Evolutionary conservation across 1,139 yeast genomes (phyloP).

Genomic region (Candida pseudoviswanathii): DNA sequence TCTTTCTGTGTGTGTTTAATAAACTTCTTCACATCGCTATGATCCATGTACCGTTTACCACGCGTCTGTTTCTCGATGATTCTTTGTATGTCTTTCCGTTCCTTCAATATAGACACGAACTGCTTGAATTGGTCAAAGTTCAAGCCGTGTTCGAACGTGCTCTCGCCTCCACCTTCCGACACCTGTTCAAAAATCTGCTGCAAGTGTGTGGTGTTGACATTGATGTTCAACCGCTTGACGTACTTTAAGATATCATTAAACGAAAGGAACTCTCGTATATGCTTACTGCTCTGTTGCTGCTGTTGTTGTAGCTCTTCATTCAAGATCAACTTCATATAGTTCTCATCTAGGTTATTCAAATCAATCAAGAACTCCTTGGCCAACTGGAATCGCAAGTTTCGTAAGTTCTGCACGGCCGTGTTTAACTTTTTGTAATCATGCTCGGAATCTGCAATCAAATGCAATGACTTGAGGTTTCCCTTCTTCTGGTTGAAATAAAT

Average conservation of each 20-base stretch:
- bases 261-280: conserved; percentile 42
- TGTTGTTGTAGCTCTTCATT: conserved; percentile 17
- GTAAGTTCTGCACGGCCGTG: conserved; percentile 57
- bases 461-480: conserved; percentile 59
- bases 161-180: conserved; percentile 4
- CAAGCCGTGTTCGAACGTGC: conserved; percentile 28
- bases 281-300: conserved; percentile 19
- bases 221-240: conserved; percentile 69
- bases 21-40: conserved; percentile 48
- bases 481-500: conserved; percentile 65
- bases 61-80: conserved; percentile 34
- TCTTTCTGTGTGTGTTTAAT: conserved; percentile 56
- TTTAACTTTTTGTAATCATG: conserved; percentile 61
- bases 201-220: conserved; percentile 40
- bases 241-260: conserved; percentile 70
- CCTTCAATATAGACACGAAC: conserved; percentile 58
- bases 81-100: conserved; percentile 32
- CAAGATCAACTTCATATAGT: conserved; percentile 25
- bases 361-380: conserved; percentile 36
- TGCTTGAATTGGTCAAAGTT: conserved; percentile 71
- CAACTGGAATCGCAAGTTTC: conserved; percentile 36
- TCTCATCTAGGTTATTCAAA: conserved; percentile 29
- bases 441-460: conserved; percentile 69
- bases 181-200: conserved; percentile 48
- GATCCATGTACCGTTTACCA: conserved; percentile 44